These are phyloP conservation scores for Rhodomyrtus tomentosa DNA, from an alignment of 345 rosid species.

Conservation along the genomic window DNA sequence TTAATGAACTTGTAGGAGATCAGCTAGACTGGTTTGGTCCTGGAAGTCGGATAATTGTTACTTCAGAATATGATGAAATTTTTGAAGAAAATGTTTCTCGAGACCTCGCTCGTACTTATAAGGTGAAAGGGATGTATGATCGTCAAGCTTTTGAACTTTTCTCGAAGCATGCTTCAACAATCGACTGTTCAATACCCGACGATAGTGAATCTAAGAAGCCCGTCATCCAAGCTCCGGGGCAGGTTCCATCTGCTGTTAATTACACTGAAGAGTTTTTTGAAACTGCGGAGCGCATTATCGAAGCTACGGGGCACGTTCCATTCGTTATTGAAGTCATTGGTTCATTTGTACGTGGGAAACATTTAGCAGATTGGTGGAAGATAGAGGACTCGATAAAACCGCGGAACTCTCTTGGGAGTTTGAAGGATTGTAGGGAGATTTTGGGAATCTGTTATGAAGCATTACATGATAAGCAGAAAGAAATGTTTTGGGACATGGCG, in stretches of 20 bases:
- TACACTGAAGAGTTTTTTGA: too few species aligned
- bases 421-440: background rate
- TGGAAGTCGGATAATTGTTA: background rate
- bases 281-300: background rate
- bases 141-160: background rate
- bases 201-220: background rate
- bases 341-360: background rate
- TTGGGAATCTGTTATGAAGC: background rate
- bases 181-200: too few species aligned
- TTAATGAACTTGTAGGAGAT: background rate
- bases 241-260: too few species aligned
- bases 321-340: background rate
- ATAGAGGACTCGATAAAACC: background rate
- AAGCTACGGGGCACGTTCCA: background rate
- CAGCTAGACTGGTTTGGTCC: background rate
- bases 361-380: background rate
- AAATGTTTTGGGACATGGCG: background rate
- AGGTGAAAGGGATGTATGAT: background rate
- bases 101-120: background rate
- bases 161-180: background rate
- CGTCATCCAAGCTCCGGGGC: background rate
- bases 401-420: background rate
- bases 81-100: background rate
- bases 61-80: background rate
- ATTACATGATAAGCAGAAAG: background rate